Evolutionary conservation across 257 asterid species (phyloP), one percentile per base, ranked within the genome.

Genomic region (Petunia secreta): DNA sequence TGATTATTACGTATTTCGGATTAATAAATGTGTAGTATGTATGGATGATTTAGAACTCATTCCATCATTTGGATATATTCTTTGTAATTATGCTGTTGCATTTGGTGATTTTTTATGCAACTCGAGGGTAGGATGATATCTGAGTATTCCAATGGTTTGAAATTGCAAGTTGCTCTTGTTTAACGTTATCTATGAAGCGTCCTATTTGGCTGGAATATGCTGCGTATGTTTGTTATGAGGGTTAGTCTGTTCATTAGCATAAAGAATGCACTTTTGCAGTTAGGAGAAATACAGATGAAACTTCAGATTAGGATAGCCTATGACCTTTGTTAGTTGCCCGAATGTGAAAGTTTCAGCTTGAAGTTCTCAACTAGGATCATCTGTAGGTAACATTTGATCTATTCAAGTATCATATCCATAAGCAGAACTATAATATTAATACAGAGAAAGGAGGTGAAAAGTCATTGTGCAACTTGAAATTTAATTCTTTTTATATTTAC

Each of bases 141-240:
- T 36, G 46, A 34, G 34, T 54, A 48, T 48, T 25, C 34, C 59
- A 11, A 43, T 73, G 36, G 36, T 73, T 13, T 50, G 36, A 73
- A 73, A 7, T 62, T 73, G 46, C 62, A 34, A 71, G 50, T 36
- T 1, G 63, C 46, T 50, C 50, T 73, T 73, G 36, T 50, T 13
- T 34, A 34, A 73, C 34, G 62, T 6, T 10, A 50, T 73, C 36
- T 11, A 50, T 73, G 62, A 73, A 48, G 78, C 48, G 63, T 73
- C 46, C 62, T 39, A 34, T 71, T 50, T 73, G 34, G 63, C 62
- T 73, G 63, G 63, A 73, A 13, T 50, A 50, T 73, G 50, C 63
- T 36, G 78, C 14, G 6, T 73, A 73, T 73, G 78, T 34, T 71
- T 48, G 77, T 50, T 73, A 5, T 73, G 43, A 71, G 34, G 34